Conservation (phyloP, 192 early-diverging fungal species). For the Radiomyces spectabilis region DNA sequence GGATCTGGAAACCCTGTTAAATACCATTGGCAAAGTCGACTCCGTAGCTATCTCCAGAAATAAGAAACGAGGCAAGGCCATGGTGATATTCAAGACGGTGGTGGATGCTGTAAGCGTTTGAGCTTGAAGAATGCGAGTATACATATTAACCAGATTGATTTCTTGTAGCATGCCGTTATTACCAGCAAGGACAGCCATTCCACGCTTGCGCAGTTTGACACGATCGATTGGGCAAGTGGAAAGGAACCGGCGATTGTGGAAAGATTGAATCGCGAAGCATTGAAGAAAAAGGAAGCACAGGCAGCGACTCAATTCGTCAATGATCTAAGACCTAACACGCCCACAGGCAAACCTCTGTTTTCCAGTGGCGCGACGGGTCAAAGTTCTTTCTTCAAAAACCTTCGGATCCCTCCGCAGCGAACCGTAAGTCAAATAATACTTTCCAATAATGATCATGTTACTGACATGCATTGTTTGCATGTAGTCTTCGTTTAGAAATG, state of each 20-base stretch:
- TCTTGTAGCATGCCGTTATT: constrained; percentile 29
- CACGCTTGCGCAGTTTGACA: constrained; percentile 22
- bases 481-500: constrained; percentile 8
- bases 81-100: constrained; percentile 36
- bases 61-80: constrained; percentile 30
- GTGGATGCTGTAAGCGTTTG: constrained; percentile 36
- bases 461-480: background rate
- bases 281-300: constrained; percentile 1
- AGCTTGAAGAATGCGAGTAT: background rate
- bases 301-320: constrained; percentile 1
- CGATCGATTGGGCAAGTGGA: constrained; percentile 38
- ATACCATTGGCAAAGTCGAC: constrained; percentile 33
- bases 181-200: constrained; percentile 27
- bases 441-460: background rate
- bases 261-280: constrained; percentile 19
- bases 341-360: constrained; percentile 13
- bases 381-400: constrained; percentile 4
- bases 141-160: background rate
- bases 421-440: background rate
- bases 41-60: constrained; percentile 30
- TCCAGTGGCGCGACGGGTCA: background rate
- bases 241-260: constrained; percentile 28
- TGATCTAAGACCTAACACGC: background rate
- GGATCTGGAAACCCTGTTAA: constrained; percentile 22
- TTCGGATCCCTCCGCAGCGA: background rate